Base-by-base conservation (phyloP, 2,329 filamentous ascomycete species). In the Stemphylium beticola region DNA sequence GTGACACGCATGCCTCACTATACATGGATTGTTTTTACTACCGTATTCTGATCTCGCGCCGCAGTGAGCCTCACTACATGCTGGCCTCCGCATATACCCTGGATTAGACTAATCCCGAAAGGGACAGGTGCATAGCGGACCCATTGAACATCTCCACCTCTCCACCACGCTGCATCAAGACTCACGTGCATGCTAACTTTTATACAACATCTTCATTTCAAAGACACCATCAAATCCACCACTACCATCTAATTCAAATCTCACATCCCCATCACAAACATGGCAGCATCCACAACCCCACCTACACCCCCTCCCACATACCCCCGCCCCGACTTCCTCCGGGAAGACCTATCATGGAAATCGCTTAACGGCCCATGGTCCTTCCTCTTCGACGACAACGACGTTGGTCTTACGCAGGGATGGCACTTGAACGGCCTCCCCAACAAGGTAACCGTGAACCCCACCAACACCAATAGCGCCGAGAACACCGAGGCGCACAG, bases 291-390 rank as follows among this genome's bases (percentile, higher is more conserved):
- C 26, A 29, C 9, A 2, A 29, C 26, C 26, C 17, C 52, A 11
- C 37, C 41, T 9, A 14, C 47, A 51, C 11, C 52, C 7, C 36
- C 57, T 24, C 57, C 26, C 18, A 64, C 63, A 53, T 88, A 90
- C 62, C 87, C 87, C 20, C 84, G 87, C 49, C 86, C 87, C 1
- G 86, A 89, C 73, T 89, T 88, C 70, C 68, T 82, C 49, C 85
- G 86, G 49, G 72, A 76, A 29, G 67, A 77, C 22, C 78, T 87
- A 24, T 79, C 76, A 40, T 89, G 87, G 87, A 71, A 76, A 36
- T 83, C 83, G 1, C 81, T 89, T 41, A 84, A 89, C 60, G 86
- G 86, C 0, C 74, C 79, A 5, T 89, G 87, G 87, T 78, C 81
- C 52, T 86, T 89, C 64, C 71, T 85, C 41, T 89, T 88, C 55